A percentile compares a stretch with the other conserved stretches of the same genome.
Conservation (phyloP, 257 asterid species). For the Phtheirospermum japonicum region DNA sequence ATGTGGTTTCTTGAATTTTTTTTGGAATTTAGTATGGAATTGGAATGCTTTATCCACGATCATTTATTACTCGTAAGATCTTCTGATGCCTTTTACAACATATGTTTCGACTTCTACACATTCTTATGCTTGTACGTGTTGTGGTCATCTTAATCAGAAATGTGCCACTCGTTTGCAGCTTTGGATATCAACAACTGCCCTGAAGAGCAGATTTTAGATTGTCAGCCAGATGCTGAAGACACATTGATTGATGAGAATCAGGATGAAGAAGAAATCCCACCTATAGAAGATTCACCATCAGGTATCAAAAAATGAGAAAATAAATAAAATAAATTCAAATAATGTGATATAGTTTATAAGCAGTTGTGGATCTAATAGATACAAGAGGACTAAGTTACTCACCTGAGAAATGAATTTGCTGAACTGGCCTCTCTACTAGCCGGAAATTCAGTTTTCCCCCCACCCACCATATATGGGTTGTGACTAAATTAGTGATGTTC, state of each 20-base stretch:
- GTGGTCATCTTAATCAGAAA: slow-evolving; percentile 77
- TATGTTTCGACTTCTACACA: slow-evolving; percentile 26
- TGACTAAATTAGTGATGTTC: neutral
- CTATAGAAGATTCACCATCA: slow-evolving; percentile 65
- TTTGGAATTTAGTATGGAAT: neutral
- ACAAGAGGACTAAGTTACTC: slow-evolving; percentile 1
- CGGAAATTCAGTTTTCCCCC: neutral
- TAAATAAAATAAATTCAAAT: neutral
- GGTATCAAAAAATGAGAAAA: slow-evolving; percentile 38
- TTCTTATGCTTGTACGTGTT: slow-evolving; percentile 48
- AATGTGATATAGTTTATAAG: neutral
- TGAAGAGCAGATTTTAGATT: slow-evolving; percentile 72
- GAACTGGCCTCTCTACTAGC: slow-evolving; percentile 3
- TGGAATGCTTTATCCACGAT: neutral
- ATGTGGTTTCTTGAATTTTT: neutral
- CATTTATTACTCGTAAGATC: slow-evolving; percentile 14
- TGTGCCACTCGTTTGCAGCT: slow-evolving; percentile 95
- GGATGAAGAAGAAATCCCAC: slow-evolving; percentile 69
- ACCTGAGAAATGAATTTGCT: neutral
- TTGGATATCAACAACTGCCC: slow-evolving; percentile 74
- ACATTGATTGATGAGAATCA: slow-evolving; percentile 55
- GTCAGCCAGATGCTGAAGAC: slow-evolving; percentile 66
- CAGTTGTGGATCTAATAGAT: slow-evolving; percentile 10
- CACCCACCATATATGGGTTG: neutral
- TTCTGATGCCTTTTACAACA: slow-evolving; percentile 26